These are phyloP conservation scores for Massospora cicadina DNA, from an alignment of 371 early-diverging fungal species.

Conservation along the genomic window DNA sequence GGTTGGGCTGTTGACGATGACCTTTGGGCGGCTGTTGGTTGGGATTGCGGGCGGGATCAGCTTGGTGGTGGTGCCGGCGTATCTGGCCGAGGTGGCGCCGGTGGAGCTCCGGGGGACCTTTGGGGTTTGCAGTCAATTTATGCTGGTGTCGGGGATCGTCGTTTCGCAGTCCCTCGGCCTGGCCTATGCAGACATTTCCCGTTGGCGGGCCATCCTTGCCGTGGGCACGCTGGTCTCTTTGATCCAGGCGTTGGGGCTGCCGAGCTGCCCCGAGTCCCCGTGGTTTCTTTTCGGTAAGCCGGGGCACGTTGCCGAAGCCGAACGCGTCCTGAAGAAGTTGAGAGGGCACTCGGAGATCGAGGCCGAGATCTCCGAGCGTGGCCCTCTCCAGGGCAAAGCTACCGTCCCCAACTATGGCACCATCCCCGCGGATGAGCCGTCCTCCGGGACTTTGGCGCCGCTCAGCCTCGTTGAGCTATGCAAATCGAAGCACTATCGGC, in stretches of 20 bases:
- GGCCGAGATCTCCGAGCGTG: conserved; percentile 33
- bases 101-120: conserved; percentile 48
- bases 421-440: background rate
- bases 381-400: background rate
- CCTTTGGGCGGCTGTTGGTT: conserved; percentile 57
- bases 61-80: conserved; percentile 70
- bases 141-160: conserved; percentile 67
- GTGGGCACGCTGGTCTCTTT: conserved; percentile 34
- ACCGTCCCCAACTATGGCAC: background rate
- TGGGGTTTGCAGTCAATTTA: conserved; percentile 58
- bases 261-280: conserved; percentile 67
- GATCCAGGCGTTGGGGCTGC: conserved; percentile 37
- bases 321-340: conserved; percentile 29
- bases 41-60: conserved; percentile 74
- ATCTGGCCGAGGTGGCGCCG: conserved; percentile 73
- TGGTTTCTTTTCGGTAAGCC: conserved; percentile 34
- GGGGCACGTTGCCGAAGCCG: conserved; percentile 31
- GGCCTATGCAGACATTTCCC: conserved; percentile 29
- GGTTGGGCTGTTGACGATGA: conserved; percentile 24
- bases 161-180: conserved; percentile 42
- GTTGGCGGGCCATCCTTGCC: conserved; percentile 46
- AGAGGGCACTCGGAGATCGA: conserved; percentile 36
- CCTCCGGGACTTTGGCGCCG: background rate
- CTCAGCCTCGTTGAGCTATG: background rate
- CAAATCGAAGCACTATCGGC: background rate